A percentile compares a stretch with the other conserved stretches of the same genome.
These are phyloP conservation scores for Ogataea pilisensis DNA, from an alignment of 805 yeast species.

Conservation along the genomic window DNA sequence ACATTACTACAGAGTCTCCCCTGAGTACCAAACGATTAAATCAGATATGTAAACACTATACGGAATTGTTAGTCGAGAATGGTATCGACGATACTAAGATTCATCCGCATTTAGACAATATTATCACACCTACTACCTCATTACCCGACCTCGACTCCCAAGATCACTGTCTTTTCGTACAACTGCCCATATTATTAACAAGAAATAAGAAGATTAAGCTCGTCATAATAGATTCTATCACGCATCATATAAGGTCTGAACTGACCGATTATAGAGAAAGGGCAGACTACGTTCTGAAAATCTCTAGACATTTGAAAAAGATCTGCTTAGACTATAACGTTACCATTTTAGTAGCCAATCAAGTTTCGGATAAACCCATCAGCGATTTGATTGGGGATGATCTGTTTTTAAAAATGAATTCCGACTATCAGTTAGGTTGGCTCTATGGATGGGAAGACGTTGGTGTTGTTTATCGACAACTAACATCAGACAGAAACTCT, in stretches of 20 bases:
- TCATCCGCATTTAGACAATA: conserved; percentile 33
- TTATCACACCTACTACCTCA: conserved; percentile 26
- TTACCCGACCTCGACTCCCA: conserved; percentile 60
- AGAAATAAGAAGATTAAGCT: conserved; percentile 41
- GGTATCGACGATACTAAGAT: conserved; percentile 25
- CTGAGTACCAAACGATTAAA: conserved; percentile 61
- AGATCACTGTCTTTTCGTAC: conserved; percentile 66
- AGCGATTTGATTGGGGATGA: conserved; percentile 14
- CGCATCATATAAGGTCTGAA: conserved; percentile 75
- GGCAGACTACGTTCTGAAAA: conserved; percentile 36
- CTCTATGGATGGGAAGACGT: conserved; percentile 67
- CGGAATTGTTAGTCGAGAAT: conserved; percentile 31
- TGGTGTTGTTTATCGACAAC: conserved; percentile 29
- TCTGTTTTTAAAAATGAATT: conserved; percentile 35
- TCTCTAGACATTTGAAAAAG: conserved; percentile 45
- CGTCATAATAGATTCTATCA: conserved; percentile 74
- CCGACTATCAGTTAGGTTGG: conserved; percentile 69
- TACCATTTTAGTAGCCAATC: conserved; percentile 73
- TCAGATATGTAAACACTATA: conserved; percentile 35
- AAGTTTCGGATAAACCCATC: conserved; percentile 62
- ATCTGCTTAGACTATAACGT: conserved; percentile 45
- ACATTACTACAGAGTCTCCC: conserved; percentile 73
- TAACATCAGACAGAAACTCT: conserved; percentile 8
- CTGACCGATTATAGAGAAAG: conserved; percentile 39
- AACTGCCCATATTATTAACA: conserved; percentile 55